phyloP scores from a whole-genome alignment of 495 filamentous ascomycete genomes.

The Lichenothelia convexa region DNA sequence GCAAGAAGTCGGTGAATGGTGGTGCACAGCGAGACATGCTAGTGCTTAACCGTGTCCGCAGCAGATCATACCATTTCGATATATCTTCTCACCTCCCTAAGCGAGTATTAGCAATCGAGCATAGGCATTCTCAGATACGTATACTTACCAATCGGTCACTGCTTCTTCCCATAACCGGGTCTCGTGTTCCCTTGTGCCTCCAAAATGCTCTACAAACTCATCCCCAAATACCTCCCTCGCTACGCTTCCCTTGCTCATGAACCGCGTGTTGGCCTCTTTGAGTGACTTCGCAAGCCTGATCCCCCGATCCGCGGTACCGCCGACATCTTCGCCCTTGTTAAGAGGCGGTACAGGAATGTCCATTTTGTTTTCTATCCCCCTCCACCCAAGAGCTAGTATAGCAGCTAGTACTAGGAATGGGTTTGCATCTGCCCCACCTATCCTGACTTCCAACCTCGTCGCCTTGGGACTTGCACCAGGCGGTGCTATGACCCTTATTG shows the following conservation, averaged over 20 bases:
- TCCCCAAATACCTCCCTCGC: conserved; percentile 86
- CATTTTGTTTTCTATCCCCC: conserved; percentile 78
- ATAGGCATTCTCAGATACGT: background rate
- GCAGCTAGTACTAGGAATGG: conserved; percentile 76
- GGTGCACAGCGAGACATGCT: too few relatives aligned
- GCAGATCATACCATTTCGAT: conserved; percentile 57
- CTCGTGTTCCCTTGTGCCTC: conserved; percentile 84
- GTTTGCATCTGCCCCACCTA: conserved; percentile 81
- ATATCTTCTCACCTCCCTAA: conserved; percentile 48
- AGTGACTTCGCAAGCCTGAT: conserved; percentile 61
- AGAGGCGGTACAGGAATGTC: conserved; percentile 67
- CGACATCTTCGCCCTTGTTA: conserved; percentile 64
- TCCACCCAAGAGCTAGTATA: conserved; percentile 68
- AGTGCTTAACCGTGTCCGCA: too few relatives aligned
- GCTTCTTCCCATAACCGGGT: conserved; percentile 83
- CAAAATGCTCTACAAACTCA: conserved; percentile 89
- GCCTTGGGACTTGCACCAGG: conserved; percentile 66
- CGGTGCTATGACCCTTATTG: conserved; percentile 73
- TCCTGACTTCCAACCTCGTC: conserved; percentile 80
- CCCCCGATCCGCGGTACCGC: conserved; percentile 44
- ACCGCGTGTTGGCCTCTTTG: conserved; percentile 60
- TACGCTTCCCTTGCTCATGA: conserved; percentile 56
- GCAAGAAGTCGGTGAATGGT: too few relatives aligned
- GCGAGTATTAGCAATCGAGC: background rate
- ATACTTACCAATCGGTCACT: conserved; percentile 73